Conservation (phyloP, 2,329 filamentous ascomycete genomes). For the Ascochyta lentis region DNA sequence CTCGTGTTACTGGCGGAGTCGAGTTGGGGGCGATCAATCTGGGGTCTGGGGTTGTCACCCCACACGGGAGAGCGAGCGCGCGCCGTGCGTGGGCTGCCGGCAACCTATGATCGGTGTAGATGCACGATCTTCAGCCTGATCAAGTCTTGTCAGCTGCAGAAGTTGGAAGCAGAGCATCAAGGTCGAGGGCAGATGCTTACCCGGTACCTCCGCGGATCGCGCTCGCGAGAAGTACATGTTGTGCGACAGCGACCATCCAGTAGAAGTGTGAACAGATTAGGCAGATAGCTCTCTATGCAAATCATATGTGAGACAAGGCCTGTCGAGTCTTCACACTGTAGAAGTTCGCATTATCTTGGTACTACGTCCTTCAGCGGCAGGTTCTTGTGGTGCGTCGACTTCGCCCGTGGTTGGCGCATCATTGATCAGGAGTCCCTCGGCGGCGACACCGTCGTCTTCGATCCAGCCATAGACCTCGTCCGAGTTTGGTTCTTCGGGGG, state of each 20-base stretch:
- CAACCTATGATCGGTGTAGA: constrained; percentile 27
- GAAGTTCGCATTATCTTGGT: constrained; percentile 36
- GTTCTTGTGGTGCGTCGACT: constrained; percentile 20
- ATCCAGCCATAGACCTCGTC: constrained; percentile 78
- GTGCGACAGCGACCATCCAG: not conserved
- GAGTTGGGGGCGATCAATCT: constrained; percentile 22
- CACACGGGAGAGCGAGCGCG: constrained; percentile 24
- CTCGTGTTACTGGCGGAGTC: constrained; percentile 13
- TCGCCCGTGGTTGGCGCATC: constrained; percentile 30
- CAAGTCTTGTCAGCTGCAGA: constrained; percentile 18
- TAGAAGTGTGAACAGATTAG: not conserved
- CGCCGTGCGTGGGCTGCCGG: constrained; percentile 19
- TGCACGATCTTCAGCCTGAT: constrained; percentile 24
- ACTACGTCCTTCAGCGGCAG: constrained; percentile 30
- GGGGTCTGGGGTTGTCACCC: constrained; percentile 23
- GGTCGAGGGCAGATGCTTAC: constrained; percentile 12
- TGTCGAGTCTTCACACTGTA: constrained; percentile 23
- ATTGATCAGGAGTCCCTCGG: constrained; percentile 49
- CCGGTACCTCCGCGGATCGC: not conserved
- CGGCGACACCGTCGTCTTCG: constrained; percentile 63
- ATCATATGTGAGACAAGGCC: not conserved
- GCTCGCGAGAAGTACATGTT: not conserved
- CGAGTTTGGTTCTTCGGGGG: constrained; percentile 65
- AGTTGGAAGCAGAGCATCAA: not conserved
- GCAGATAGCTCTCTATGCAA: constrained; percentile 1